phyloP scores from a whole-genome alignment of 495 filamentous ascomycete species.

The Xylaria bambusicola region DNA sequence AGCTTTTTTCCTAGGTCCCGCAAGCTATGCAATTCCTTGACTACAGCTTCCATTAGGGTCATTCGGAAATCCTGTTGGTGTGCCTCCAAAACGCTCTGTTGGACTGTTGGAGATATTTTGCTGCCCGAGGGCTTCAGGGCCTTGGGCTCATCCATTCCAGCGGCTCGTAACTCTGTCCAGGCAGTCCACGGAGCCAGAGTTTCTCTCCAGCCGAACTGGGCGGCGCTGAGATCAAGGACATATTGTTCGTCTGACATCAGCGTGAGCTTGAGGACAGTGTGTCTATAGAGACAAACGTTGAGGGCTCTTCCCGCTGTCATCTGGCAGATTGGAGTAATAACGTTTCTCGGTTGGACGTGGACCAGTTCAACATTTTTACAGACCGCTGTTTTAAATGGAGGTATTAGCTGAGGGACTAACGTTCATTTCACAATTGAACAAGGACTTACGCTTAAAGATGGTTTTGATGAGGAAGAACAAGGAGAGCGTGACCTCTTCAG shows the following conservation, averaged over 20 bases:
- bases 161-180: slow-evolving; percentile 1
- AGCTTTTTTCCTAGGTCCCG: not conserved
- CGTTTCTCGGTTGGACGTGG: not conserved
- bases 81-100: not conserved
- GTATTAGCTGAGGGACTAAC: too few species aligned
- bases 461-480: slow-evolving; percentile 1
- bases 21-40: not conserved
- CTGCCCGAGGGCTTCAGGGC: not conserved
- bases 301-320: not conserved
- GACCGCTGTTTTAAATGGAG: not conserved
- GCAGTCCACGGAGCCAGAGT: slow-evolving; percentile 3
- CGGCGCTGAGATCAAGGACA: slow-evolving; percentile 8
- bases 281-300: slow-evolving; percentile 3
- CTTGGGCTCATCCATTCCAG: not conserved
- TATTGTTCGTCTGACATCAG: slow-evolving; percentile 3
- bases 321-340: slow-evolving; percentile 5
- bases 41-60: not conserved
- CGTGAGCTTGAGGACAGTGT: not conserved
- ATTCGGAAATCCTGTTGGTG: not conserved
- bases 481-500: not conserved
- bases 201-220: slow-evolving; percentile 14
- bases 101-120: not conserved
- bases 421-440: too few species aligned
- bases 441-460: slow-evolving; percentile 14
- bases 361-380: slow-evolving; percentile 1